Evolutionary conservation across 345 rosid genomes (phyloP).

Genomic region (Lumnitzera littorea): DNA sequence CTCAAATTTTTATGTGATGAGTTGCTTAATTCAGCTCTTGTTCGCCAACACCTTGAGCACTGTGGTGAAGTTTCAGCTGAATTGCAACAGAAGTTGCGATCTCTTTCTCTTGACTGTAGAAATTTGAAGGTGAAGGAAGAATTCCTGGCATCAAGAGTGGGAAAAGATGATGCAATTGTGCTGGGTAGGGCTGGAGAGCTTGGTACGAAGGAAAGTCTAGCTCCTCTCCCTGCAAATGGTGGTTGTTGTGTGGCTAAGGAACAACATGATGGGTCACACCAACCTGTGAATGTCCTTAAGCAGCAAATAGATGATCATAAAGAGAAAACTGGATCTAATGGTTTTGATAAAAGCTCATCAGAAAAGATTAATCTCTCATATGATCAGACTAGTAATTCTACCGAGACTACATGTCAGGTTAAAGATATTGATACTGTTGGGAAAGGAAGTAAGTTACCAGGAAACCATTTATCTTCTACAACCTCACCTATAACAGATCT

Average conservation of each 20-base stretch:
- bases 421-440: conserved; percentile 19
- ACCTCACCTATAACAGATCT: conserved; percentile 27
- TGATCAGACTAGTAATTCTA: conserved; percentile 12
- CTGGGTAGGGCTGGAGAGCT: conserved; percentile 31
- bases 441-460: conserved; percentile 21
- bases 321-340: conserved; percentile 24
- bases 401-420: conserved; percentile 19
- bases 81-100: conserved; percentile 83
- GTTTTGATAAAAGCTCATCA: conserved; percentile 5
- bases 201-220: conserved; percentile 25
- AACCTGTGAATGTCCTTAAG: conserved; percentile 15
- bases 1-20: conserved; percentile 88
- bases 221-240: conserved; percentile 15
- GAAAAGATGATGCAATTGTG: conserved; percentile 35
- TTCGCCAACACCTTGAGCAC: conserved; percentile 91
- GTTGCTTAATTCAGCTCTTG: conserved; percentile 66
- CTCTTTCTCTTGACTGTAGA: conserved; percentile 59
- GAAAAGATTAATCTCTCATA: conserved; percentile 15
- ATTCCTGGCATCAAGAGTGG: conserved; percentile 45
- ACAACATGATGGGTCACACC: conserved; percentile 16
- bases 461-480: background rate
- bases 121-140: conserved; percentile 66
- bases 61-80: conserved; percentile 67
- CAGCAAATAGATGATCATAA: conserved; percentile 20
- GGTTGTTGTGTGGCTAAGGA: conserved; percentile 13